A percentile compares a stretch with the other conserved stretches of the same genome.
phyloP scores from a whole-genome alignment of 495 filamentous ascomycete genomes.

The Platismatia glauca region DNA sequence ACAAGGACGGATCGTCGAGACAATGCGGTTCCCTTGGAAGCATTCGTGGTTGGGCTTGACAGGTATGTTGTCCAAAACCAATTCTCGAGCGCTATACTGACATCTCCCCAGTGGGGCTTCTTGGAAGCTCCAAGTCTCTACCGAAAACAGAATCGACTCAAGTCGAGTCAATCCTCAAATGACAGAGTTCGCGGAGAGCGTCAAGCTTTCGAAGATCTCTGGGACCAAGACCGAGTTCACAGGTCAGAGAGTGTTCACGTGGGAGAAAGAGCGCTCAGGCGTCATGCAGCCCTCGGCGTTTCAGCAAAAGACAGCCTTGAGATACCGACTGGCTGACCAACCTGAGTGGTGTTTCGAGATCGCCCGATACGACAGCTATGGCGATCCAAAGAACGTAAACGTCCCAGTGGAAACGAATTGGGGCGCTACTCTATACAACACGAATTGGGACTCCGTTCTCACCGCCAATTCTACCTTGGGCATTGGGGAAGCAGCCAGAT shows the following conservation, averaged over 20 bases:
- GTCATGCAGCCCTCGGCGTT: constrained; percentile 28
- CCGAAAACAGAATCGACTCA: constrained; percentile 26
- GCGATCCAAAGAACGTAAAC: constrained; percentile 3
- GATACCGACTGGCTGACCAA: constrained; percentile 35
- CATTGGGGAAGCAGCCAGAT: constrained; percentile 30
- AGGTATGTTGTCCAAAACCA: constrained; percentile 6
- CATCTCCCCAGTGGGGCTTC: constrained; percentile 22
- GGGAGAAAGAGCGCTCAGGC: not conserved
- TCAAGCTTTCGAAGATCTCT: constrained; percentile 10
- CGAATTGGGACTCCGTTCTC: constrained; percentile 42
- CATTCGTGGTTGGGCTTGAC: constrained; percentile 12
- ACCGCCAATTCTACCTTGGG: constrained; percentile 29
- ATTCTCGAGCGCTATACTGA: constrained; percentile 7
- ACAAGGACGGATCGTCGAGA: constrained; percentile 13
- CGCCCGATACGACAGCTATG: constrained; percentile 46
- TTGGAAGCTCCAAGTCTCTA: constrained; percentile 34
- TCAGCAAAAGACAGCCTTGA: constrained; percentile 43
- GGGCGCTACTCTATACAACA: constrained; percentile 42
- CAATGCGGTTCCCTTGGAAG: constrained; percentile 13
- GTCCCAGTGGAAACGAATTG: constrained; percentile 26
- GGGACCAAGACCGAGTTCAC: not conserved
- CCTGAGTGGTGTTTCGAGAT: constrained; percentile 49
- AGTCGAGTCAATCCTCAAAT: constrained; percentile 23
- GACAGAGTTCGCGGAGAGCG: constrained; percentile 21
- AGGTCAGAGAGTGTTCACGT: constrained; percentile 16